Evolutionary conservation across 352 stramenopile genomes (phyloP).

Genomic region (Phytophthora uliginosa): DNA sequence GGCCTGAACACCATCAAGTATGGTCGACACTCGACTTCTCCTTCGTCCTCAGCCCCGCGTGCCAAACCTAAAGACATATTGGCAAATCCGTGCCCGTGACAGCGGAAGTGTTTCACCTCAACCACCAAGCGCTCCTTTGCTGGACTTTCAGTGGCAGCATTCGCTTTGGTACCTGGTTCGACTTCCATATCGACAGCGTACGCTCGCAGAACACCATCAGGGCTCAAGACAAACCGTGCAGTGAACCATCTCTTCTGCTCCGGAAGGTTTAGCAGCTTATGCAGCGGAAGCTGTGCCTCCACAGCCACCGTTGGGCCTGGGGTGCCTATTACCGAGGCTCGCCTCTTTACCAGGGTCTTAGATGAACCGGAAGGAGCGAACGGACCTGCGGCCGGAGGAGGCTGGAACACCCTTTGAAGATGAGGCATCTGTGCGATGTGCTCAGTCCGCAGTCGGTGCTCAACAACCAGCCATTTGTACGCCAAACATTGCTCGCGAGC

Average conservation of each 20-base stretch:
- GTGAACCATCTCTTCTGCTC: slow-evolving; percentile 64
- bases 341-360: slow-evolving; percentile 13
- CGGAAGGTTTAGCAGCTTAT: slow-evolving; percentile 64
- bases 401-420: slow-evolving; percentile 64
- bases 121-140: slow-evolving; percentile 47
- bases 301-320: neutral
- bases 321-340: slow-evolving; percentile 8
- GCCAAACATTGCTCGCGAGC: slow-evolving; percentile 62
- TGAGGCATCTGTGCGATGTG: slow-evolving; percentile 68
- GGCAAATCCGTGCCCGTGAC: slow-evolving; percentile 49
- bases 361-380: slow-evolving; percentile 1
- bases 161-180: neutral
- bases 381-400: slow-evolving; percentile 19
- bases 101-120: slow-evolving; percentile 62
- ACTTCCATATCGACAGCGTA: slow-evolving; percentile 4
- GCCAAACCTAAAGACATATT: slow-evolving; percentile 24
- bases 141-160: slow-evolving; percentile 15
- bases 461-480: slow-evolving; percentile 63
- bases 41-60: slow-evolving; percentile 16
- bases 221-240: slow-evolving; percentile 53
- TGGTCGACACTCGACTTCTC: slow-evolving; percentile 41
- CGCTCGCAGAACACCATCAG: slow-evolving; percentile 59
- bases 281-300: slow-evolving; percentile 38
- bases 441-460: slow-evolving; percentile 54
- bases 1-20: slow-evolving; percentile 71